These are phyloP conservation scores for Hygrophoropsis aurantiaca DNA, from an alignment of 768 basidiomycete species.

Conservation along the genomic window DNA sequence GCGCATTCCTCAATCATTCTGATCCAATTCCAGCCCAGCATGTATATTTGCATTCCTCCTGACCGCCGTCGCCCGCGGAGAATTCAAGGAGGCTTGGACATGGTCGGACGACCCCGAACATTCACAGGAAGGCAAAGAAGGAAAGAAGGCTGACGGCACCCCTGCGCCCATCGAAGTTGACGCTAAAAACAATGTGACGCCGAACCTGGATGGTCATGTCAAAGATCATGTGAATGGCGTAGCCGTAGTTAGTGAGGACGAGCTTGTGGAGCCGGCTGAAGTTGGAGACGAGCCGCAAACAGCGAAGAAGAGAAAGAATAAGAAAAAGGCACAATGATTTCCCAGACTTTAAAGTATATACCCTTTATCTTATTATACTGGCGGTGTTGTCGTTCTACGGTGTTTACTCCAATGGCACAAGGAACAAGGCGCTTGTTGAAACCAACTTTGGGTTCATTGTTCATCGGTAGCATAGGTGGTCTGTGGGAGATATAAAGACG, in stretches of 20 bases:
- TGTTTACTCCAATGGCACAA: not conserved
- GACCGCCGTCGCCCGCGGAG: constrained; percentile 62
- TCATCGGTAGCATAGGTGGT: not conserved
- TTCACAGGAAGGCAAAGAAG: constrained; percentile 18
- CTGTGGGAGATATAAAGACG: not conserved
- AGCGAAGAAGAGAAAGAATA: constrained; percentile 19
- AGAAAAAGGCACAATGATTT: constrained; percentile 7
- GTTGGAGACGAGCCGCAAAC: constrained; percentile 1
- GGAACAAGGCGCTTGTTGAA: too few species aligned
- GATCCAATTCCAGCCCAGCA: constrained; percentile 52
- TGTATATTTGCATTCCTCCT: constrained; percentile 70
- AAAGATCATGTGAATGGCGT: constrained; percentile 7
- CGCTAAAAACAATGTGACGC: constrained; percentile 19
- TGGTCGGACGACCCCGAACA: constrained; percentile 61
- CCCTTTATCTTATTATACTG: not conserved
- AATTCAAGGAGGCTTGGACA: constrained; percentile 65
- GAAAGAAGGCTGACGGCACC: constrained; percentile 10
- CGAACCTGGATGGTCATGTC: constrained; percentile 13
- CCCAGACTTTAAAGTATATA: not conserved
- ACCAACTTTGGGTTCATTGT: not conserved
- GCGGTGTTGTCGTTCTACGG: constrained; percentile 1
- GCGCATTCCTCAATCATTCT: not conserved
- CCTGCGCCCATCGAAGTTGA: constrained; percentile 11
- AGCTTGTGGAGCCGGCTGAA: constrained; percentile 7
- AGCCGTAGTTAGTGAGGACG: constrained; percentile 11